Evolutionary conservation across 306 rosid genomes (phyloP).

Genomic region (Castanea sativa): DNA sequence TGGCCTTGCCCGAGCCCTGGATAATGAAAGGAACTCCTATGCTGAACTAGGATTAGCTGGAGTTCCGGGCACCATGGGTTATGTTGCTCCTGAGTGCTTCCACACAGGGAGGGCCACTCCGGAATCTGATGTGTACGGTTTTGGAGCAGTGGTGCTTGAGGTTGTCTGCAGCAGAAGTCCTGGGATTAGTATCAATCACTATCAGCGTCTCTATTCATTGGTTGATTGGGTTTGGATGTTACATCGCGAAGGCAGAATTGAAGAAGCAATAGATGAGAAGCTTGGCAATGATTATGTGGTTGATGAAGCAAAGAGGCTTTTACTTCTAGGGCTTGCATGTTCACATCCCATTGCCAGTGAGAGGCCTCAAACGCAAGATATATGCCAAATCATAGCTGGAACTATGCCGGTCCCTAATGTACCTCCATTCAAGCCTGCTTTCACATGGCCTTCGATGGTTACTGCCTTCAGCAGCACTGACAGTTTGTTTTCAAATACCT

Average conservation of each 20-base stretch:
- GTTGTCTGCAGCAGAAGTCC: slow-evolving; percentile 43
- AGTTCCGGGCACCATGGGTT: slow-evolving; percentile 51
- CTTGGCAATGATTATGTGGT: slow-evolving; percentile 17
- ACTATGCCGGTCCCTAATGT: slow-evolving; percentile 31
- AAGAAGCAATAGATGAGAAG: slow-evolving; percentile 40
- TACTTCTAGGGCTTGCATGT: slow-evolving; percentile 52
- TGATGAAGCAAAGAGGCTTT: slow-evolving; percentile 43
- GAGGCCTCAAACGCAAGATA: slow-evolving; percentile 41
- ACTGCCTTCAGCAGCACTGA: slow-evolving; percentile 23
- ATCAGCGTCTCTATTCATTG: slow-evolving; percentile 20
- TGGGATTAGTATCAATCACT: slow-evolving; percentile 12
- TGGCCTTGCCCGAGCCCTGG: slow-evolving; percentile 57
- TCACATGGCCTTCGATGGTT: slow-evolving; percentile 44
- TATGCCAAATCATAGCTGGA: slow-evolving; percentile 44
- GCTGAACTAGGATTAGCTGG: slow-evolving; percentile 42
- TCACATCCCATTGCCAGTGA: slow-evolving; percentile 39
- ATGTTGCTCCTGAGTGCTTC: slow-evolving; percentile 61
- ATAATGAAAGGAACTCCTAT: slow-evolving; percentile 45
- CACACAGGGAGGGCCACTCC: slow-evolving; percentile 53
- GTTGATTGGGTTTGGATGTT: slow-evolving; percentile 58
- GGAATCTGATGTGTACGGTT: slow-evolving; percentile 51
- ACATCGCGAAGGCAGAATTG: slow-evolving; percentile 36
- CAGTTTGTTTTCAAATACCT: slow-evolving; percentile 9
- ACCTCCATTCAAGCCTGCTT: slow-evolving; percentile 47
- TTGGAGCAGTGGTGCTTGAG: slow-evolving; percentile 46